Evolutionary conservation across 1,139 yeast genomes (phyloP).

Genomic region (Cylindricascospora bacillispora): DNA sequence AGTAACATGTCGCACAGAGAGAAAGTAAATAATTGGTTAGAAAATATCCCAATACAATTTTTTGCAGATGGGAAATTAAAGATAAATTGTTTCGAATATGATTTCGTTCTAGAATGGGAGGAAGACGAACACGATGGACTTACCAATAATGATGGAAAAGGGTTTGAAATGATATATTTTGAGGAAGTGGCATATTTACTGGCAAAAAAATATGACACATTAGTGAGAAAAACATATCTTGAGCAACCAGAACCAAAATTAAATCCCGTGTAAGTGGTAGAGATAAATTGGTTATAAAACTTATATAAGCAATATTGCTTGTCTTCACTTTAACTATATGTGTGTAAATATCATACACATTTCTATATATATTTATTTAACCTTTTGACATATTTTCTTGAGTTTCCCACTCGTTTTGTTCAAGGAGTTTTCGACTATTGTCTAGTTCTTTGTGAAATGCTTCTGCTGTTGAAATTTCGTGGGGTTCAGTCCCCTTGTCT

Average conservation of each 20-base stretch:
- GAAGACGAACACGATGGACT: slow-evolving; percentile 20
- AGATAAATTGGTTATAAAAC: too few relatives aligned
- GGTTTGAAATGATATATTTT: neutral
- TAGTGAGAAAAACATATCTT: slow-evolving; percentile 17
- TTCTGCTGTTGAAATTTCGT: too few relatives aligned
- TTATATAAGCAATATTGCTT: too few relatives aligned
- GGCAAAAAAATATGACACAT: slow-evolving; percentile 19
- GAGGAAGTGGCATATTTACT: slow-evolving; percentile 22
- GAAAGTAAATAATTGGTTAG: slow-evolving; percentile 52
- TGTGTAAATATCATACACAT: too few relatives aligned
- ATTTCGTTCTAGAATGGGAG: slow-evolving; percentile 21
- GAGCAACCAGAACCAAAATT: slow-evolving; percentile 6
- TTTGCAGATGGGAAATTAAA: slow-evolving; percentile 9
- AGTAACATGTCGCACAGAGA: slow-evolving; percentile 49
- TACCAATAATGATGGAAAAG: slow-evolving; percentile 3
- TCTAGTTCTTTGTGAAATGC: too few relatives aligned
- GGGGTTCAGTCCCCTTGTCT: too few relatives aligned
- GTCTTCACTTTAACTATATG: too few relatives aligned
- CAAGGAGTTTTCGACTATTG: too few relatives aligned
- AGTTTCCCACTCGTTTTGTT: too few relatives aligned
- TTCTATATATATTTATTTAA: too few relatives aligned
- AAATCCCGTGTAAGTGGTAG: too few relatives aligned
- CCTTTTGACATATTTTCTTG: too few relatives aligned
- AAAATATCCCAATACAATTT: slow-evolving; percentile 35
- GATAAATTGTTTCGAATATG: slow-evolving; percentile 14